These are phyloP conservation scores for Amaranthus tricolor DNA, from an alignment of 179 eudicot genomes.

Conservation along the genomic window DNA sequence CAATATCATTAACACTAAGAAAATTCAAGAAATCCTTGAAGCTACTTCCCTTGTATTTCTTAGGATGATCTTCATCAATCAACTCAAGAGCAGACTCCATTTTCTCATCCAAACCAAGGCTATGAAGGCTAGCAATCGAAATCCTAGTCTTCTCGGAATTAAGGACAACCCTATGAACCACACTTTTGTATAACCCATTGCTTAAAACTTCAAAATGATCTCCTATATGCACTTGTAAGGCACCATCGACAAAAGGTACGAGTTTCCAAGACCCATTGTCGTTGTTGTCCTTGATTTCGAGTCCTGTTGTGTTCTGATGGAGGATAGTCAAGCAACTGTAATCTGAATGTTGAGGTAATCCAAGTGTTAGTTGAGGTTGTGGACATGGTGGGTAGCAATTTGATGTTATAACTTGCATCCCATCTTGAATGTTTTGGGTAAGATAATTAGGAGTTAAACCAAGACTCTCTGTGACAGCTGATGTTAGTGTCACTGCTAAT, in stretches of 20 bases:
- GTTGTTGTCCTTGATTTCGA: slow-evolving; percentile 40
- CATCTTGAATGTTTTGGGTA: slow-evolving; percentile 31
- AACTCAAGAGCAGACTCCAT: slow-evolving; percentile 52
- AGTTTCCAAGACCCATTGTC: slow-evolving; percentile 41
- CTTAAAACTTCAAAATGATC: slow-evolving; percentile 66
- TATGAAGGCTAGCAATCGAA: slow-evolving; percentile 65
- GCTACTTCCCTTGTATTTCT: slow-evolving; percentile 44
- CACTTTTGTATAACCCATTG: slow-evolving; percentile 59
- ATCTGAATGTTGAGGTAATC: slow-evolving; percentile 68
- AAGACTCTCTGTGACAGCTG: slow-evolving; percentile 52
- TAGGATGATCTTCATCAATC: slow-evolving; percentile 43
- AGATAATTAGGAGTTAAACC: slow-evolving; percentile 42
- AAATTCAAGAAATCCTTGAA: slow-evolving; percentile 55
- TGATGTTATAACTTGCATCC: slow-evolving; percentile 53
- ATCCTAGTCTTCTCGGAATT: slow-evolving; percentile 40
- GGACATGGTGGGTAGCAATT: slow-evolving; percentile 68
- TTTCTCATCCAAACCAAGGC: slow-evolving; percentile 54
- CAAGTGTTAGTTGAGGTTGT: slow-evolving; percentile 44
- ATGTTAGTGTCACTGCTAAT: slow-evolving; percentile 37
- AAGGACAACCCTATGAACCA: slow-evolving; percentile 52
- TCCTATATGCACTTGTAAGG: slow-evolving; percentile 49
- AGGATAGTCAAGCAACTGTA: slow-evolving; percentile 54
- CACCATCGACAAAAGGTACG: slow-evolving; percentile 44
- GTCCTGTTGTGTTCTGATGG: slow-evolving; percentile 43
- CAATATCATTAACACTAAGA: slow-evolving; percentile 38